phyloP scores from a whole-genome alignment of 306 rosid species.

The Medicago arabica region DNA sequence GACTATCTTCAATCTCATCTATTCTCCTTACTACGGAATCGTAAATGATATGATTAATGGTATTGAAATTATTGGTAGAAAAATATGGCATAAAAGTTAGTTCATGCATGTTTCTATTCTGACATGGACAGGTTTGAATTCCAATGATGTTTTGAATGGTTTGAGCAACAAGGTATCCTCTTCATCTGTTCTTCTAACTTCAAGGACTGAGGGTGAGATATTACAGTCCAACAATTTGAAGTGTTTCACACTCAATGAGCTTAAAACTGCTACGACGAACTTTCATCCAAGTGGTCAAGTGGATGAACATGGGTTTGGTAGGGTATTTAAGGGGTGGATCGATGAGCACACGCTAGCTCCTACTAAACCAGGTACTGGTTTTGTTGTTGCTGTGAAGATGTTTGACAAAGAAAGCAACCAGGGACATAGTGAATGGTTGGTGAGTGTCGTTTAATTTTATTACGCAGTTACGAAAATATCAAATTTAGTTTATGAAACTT shows the following conservation, averaged over 20 bases:
- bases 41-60: too few species aligned
- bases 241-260: conserved; percentile 64
- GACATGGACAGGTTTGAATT: conserved; percentile 48
- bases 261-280: conserved; percentile 79
- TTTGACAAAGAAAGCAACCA: conserved; percentile 52
- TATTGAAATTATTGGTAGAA: background rate
- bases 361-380: conserved; percentile 79
- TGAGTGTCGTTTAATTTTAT: conserved; percentile 52
- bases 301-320: conserved; percentile 88
- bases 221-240: conserved; percentile 72
- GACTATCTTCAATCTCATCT: too few species aligned
- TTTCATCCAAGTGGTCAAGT: conserved; percentile 85
- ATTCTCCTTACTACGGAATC: too few species aligned
- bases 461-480: background rate
- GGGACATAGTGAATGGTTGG: conserved; percentile 98
- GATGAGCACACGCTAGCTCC: conserved; percentile 77
- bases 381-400: conserved; percentile 84
- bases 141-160: conserved; percentile 48
- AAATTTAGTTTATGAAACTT: background rate
- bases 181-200: background rate
- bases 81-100: too few species aligned
- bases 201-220: conserved; percentile 73
- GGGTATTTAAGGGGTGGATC: conserved; percentile 87
- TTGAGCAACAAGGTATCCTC: conserved; percentile 57
- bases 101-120: background rate